Percentiles rank a stretch among this genome's conserved stretches.
phyloP scores from a whole-genome alignment of 257 asterid genomes.

The Fraxinus pennsylvanica region DNA sequence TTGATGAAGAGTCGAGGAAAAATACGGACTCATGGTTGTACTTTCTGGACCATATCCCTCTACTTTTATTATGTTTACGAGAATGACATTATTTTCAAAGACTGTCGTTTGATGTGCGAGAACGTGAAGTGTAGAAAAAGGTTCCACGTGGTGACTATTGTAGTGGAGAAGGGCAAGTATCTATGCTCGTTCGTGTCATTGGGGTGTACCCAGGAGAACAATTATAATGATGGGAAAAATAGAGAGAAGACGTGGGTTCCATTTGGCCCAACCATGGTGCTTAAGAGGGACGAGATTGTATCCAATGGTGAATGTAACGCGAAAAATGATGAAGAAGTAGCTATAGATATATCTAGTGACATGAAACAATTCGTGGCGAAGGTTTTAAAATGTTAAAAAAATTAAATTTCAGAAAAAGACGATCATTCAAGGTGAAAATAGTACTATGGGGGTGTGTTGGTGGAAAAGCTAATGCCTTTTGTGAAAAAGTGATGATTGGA shows the following conservation, averaged over 20 bases:
- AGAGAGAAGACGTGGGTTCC: constrained; percentile 39
- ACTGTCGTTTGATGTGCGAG: too few species aligned
- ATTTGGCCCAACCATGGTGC: constrained; percentile 25
- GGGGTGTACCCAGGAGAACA: background rate
- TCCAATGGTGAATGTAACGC: background rate
- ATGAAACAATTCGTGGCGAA: background rate
- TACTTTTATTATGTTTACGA: too few species aligned
- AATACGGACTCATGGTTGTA: too few species aligned
- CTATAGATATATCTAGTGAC: constrained; percentile 21
- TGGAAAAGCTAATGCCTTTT: background rate
- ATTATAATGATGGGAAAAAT: constrained; percentile 9
- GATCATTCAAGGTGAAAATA: constrained; percentile 11
- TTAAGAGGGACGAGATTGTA: background rate
- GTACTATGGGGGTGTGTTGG: background rate
- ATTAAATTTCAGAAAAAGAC: constrained; percentile 12
- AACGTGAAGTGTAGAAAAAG: too few species aligned
- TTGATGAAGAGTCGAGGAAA: too few species aligned
- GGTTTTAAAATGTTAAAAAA: background rate
- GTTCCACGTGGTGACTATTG: too few species aligned
- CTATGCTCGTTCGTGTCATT: constrained; percentile 24
- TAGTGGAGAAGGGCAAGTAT: too few species aligned
- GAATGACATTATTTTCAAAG: too few species aligned
- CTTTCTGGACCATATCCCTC: too few species aligned
- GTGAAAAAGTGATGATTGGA: background rate
- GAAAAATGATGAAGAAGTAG: constrained; percentile 12